Percentiles rank a stretch among this genome's conserved stretches.
phyloP scores from a whole-genome alignment of 2,329 filamentous ascomycete species.

The Aschersonia sp. region DNA sequence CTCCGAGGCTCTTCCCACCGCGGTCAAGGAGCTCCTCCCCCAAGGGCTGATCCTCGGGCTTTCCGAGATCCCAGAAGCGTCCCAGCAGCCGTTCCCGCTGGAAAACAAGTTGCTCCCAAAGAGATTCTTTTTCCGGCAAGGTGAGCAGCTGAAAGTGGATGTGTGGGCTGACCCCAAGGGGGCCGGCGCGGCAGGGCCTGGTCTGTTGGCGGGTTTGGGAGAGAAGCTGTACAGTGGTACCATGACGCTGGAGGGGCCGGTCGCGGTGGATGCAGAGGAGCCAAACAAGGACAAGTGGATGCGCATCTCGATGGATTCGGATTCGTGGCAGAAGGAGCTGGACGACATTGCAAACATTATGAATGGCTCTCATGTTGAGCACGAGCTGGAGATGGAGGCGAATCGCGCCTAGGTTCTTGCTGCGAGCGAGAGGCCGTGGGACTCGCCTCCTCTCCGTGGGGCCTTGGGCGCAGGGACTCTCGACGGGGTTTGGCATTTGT shows the following conservation, averaged over 20 bases:
- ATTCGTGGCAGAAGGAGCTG: constrained; percentile 10
- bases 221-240: not conserved
- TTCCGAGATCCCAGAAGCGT: constrained; percentile 16
- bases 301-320: constrained; percentile 4
- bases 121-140: not conserved
- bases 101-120: constrained; percentile 2
- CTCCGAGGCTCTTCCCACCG: constrained; percentile 5
- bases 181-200: not conserved
- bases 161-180: not conserved
- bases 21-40: constrained; percentile 6
- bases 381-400: not conserved
- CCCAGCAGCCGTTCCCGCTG: constrained; percentile 22
- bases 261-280: constrained; percentile 10
- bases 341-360: constrained; percentile 7
- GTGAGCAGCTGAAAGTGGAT: not conserved
- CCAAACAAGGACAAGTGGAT: constrained; percentile 8
- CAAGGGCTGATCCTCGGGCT: constrained; percentile 14
- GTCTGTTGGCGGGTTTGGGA: not conserved
- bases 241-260: not conserved
- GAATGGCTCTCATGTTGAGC: not conserved
- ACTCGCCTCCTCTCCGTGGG: too few relatives aligned
- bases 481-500: too few relatives aligned
- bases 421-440: too few relatives aligned
- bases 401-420: not conserved
- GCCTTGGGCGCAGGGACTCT: too few relatives aligned